Evolutionary conservation across 345 rosid species (phyloP), one percentile per base, ranked within the genome.

Genomic region (sweet orange (Citrus sinensis)): DNA sequence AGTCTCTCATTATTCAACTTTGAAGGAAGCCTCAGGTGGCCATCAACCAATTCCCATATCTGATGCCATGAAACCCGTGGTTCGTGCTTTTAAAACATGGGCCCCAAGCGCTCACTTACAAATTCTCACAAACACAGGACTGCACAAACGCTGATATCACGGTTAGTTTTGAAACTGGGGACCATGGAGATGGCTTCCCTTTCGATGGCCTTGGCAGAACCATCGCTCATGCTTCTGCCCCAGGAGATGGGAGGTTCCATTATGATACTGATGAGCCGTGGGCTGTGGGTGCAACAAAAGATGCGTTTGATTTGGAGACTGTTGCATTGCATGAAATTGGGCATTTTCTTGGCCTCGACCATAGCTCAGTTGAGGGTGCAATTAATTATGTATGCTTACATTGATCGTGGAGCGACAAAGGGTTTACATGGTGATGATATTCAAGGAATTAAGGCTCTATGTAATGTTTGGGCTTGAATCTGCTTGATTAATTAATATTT

Each of bases 311-410:
- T 29, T 16, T 78, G 55, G 84, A 77, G 63, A 58, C 86, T 0
- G 76, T 87, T 13, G 92, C 82, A 0, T 30, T 84, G 68, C 87
- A 87, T 58, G 89, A 87, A 70, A 83, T 84, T 1, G 88, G 86
- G 0, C 90, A 87, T 76, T 78, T 81, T 25, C 84, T 85, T 4
- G 90, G 87, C 19, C 82, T 86, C 1, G 73, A 13, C 0, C 89
- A 89, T 67, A 82, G 88, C 27, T n/a, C 67, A 9, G 79, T 69
- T 6, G 17, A 40, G 11, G 70, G 2, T 0, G 86, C 92, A 11
- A 88, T 64, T 65, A 11, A 88, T 64, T 65, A 87, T 84, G 88
- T 86, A 3, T 49, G 24, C 87, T 7, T 0, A 14, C 0, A 24
- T 87, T 4, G 3, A 29, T 17, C 0, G 8, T 0, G 87, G 89